Evolutionary conservation across 192 early-diverging fungal genomes (phyloP).

Genomic region (Powellomyces hirtus): DNA sequence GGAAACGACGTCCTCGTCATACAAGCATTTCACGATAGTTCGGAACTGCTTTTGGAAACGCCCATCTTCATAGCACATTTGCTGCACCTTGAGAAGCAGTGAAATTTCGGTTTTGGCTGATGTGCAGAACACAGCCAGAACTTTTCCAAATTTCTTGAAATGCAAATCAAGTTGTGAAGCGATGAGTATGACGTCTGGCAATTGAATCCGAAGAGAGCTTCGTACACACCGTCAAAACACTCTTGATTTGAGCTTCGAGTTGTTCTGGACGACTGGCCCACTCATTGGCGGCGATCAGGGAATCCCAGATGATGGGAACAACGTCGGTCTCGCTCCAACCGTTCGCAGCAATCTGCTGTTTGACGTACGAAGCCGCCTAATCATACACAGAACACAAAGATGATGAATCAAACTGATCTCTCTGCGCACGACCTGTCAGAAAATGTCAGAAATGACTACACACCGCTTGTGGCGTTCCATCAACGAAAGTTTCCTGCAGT

Average conservation of each 20-base stretch:
- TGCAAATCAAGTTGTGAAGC: neutral
- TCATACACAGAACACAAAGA: neutral
- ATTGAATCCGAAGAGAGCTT: neutral
- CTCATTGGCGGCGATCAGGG: constrained; percentile 75
- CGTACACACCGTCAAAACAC: constrained; percentile 23
- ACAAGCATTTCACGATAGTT: constrained; percentile 75
- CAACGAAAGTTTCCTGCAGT: constrained; percentile 62
- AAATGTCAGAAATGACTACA: neutral
- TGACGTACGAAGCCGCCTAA: constrained; percentile 64
- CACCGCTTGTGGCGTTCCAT: constrained; percentile 46
- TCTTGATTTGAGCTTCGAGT: constrained; percentile 69
- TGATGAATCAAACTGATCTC: neutral
- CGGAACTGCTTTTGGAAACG: constrained; percentile 86
- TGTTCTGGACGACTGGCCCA: constrained; percentile 79
- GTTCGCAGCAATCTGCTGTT: constrained; percentile 63
- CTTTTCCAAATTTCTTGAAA: constrained; percentile 65
- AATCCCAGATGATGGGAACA: constrained; percentile 77
- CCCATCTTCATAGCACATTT: constrained; percentile 83
- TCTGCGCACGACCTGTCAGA: constrained; percentile 47
- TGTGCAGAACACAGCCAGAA: constrained; percentile 73
- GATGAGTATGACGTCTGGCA: neutral
- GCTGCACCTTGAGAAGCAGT: constrained; percentile 82
- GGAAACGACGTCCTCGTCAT: constrained; percentile 87
- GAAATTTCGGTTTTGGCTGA: constrained; percentile 82
- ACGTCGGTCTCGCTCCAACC: constrained; percentile 76